Evolutionary conservation across 2,329 filamentous ascomycete genomes (phyloP).

Genomic region (Leptographium procerum): DNA sequence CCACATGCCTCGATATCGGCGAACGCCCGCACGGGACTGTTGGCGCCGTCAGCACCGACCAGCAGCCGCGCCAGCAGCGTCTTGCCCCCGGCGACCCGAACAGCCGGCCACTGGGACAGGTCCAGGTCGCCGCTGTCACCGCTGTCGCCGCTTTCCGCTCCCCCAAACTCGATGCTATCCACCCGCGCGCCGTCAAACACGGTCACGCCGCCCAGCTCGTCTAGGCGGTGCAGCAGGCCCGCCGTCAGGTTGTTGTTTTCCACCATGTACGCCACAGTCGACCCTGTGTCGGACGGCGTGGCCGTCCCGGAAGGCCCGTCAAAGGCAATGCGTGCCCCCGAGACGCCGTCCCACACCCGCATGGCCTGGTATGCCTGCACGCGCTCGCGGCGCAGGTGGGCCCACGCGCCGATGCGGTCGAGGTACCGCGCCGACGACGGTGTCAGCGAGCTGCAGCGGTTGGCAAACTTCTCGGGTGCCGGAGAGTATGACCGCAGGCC

Average conservation of each 20-base stretch:
- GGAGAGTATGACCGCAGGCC: constrained; percentile 57
- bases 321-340: constrained; percentile 79
- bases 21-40: constrained; percentile 84
- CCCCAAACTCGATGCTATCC: constrained; percentile 64
- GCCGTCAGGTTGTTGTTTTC: constrained; percentile 87
- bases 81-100: constrained; percentile 58
- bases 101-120: constrained; percentile 76
- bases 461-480: constrained; percentile 63
- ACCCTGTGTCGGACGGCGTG: constrained; percentile 21
- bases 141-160: background rate
- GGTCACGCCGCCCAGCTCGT: constrained; percentile 56
- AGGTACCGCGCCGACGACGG: constrained; percentile 78
- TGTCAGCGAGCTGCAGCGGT: constrained; percentile 90
- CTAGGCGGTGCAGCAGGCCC: constrained; percentile 60
- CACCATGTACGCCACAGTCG: constrained; percentile 86
- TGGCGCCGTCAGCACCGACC: constrained; percentile 87
- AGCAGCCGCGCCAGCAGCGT: constrained; percentile 70
- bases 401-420: constrained; percentile 74
- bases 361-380: constrained; percentile 88
- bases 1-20: constrained; percentile 75
- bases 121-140: constrained; percentile 37
- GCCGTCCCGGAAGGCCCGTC: constrained; percentile 50
- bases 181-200: constrained; percentile 70
- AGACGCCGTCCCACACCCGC: constrained; percentile 96
- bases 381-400: constrained; percentile 57